Conservation (phyloP, 2,329 filamentous ascomycete species). For the Aspergillus texensis region DNA sequence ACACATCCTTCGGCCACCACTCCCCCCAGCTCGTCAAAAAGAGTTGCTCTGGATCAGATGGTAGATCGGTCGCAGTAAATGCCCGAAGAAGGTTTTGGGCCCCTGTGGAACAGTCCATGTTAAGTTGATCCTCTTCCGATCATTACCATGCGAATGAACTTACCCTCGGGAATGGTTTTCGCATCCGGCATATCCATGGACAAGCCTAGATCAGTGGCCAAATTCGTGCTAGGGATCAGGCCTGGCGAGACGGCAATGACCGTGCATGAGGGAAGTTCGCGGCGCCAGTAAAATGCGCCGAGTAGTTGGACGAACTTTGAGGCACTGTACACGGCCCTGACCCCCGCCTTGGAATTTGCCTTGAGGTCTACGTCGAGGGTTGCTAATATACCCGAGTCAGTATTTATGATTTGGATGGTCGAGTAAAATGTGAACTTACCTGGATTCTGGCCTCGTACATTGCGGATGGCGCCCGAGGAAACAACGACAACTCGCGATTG, state of each 20-base stretch:
- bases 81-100: constrained; percentile 28
- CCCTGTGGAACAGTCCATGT: constrained; percentile 20
- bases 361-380: background rate
- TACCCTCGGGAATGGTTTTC: background rate
- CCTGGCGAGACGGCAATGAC: constrained; percentile 29
- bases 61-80: constrained; percentile 20
- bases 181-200: constrained; percentile 1
- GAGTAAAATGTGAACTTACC: constrained; percentile 14
- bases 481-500: constrained; percentile 27
- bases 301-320: constrained; percentile 29
- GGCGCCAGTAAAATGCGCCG: constrained; percentile 30
- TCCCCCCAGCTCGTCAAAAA: constrained; percentile 34
- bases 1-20: constrained; percentile 32
- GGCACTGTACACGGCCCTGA: constrained; percentile 23
- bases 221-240: background rate
- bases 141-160: background rate
- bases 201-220: background rate
- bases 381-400: background rate
- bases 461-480: constrained; percentile 28
- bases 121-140: background rate
- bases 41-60: constrained; percentile 26
- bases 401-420: background rate
- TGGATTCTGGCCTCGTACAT: constrained; percentile 23
- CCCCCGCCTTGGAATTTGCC: constrained; percentile 17
- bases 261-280: constrained; percentile 22